Base-by-base conservation (phyloP, 2,329 filamentous ascomycete species). In the Penicillium sp. region DNA sequence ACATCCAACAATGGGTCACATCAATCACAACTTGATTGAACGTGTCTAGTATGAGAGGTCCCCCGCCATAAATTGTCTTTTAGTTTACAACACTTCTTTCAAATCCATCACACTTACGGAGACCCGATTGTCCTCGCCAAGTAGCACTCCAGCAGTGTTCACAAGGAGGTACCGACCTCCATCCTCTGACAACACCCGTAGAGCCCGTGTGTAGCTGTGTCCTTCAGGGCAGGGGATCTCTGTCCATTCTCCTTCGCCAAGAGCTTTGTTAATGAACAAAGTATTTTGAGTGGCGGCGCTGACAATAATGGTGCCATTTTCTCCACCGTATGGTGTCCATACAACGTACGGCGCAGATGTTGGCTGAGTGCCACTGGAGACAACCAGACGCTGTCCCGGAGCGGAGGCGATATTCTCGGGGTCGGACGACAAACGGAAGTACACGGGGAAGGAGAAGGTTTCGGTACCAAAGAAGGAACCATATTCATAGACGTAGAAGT, bases 401-500 rank as follows among this genome's bases (percentile, higher is more conserved):
- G 72, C 75, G 5, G 71, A 63, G 50, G 75, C 70, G 65, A 83
- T 83, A 20, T 73, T 69, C 56, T 78, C 72, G 0, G 82, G 81
- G 56, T 80, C 71, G 6, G 68, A 64, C 5, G 74, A 72, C 51
- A 83, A 75, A 50, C 79, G 79, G 72, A 79, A 84, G 74, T 81
- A 81, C 16, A 83, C 72, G 2, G 81, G 79, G 69, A 82, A 83
- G 8, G 70, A 67, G 68, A 72, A 74, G 51, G 14, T 40, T 34
- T 61, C 58, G 9, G 66, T 70, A 55, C 65, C 63, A 49, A 69
- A 70, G 63, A 66, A 70, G 10, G 66, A 69, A 48, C 83, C 83
- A 60, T 82, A 85, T 68, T 89, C 86, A 69, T 88, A 88, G 6
- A 81, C 79, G 74, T 85, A 83, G 65, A 90, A 82, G 71, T 81